Evolutionary conservation across 2,329 filamentous ascomycete genomes (phyloP), one percentile per base, ranked within the genome.

Genomic region (Peltaster fructicola): DNA sequence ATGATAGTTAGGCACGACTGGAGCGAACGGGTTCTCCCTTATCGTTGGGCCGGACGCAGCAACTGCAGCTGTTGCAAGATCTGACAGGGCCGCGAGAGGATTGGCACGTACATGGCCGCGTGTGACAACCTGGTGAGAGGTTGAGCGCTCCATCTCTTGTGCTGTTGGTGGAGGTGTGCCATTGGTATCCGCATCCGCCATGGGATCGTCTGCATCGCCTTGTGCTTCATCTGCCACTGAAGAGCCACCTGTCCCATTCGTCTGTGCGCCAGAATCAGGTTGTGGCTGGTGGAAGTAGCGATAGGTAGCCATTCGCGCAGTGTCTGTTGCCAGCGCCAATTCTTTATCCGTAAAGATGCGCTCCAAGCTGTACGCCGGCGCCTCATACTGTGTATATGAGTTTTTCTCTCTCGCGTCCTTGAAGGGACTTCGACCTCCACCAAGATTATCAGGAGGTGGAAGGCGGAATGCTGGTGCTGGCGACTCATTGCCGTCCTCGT

Each of bases 271-370:
- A 16, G 35, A 28, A 19, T 40, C 38, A 30, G 35, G 34, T 29
- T 39, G 29, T 22, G 39, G 63, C 28, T 65, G 64, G 27, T 65
- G 58, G 45, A 73, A 70, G 48, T 61, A 59, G 31, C 59, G 47
- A 18, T 63, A 57, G 1, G 70, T 63, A 4, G 67, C 68, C 15
- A 64, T 54, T 24, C 68, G 64, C 3, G 69, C 69, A 22, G 62
- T 59, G 37, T 70, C 69, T 31, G 66, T 68, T 27, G 68, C 64
- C 44, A 67, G 54, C 25, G 61, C 61, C 26, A 74, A 58, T 45
- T 74, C 69, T 50, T 73, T 73, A 32, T 74, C 68, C 3, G 67
- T 73, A 42, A 74, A 74, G 9, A 74, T 54, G n/a, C 62, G 59
- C 28, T 72, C 61, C 29, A 74, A 59, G 6, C 65, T 69, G 47